phyloP scores from a whole-genome alignment of 2,329 filamentous ascomycete species.

The Colletotrichum liriopes region DNA sequence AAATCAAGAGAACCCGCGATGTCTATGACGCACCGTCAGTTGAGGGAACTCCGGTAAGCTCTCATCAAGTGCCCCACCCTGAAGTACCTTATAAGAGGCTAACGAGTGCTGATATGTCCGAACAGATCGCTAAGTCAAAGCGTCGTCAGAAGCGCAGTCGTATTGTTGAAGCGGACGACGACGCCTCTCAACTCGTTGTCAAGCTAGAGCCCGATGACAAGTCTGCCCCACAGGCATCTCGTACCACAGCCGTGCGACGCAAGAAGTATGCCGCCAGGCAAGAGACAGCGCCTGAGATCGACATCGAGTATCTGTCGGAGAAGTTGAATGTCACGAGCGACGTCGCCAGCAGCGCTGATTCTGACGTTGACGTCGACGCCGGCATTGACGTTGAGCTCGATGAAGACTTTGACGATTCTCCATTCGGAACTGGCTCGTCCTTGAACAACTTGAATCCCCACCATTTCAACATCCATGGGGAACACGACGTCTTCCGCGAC shows the following conservation, averaged over 20 bases:
- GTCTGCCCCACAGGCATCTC: not conserved
- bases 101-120: not conserved
- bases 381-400: slow-evolving; percentile 18
- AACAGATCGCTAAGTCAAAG: slow-evolving; percentile 21
- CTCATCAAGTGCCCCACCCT: too few relatives aligned
- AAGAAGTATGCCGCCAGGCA: not conserved
- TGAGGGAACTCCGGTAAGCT: slow-evolving; percentile 65
- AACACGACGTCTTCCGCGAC: slow-evolving; percentile 30
- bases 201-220: slow-evolving; percentile 25
- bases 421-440: slow-evolving; percentile 3
- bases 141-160: slow-evolving; percentile 28
- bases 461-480: slow-evolving; percentile 9
- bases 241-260: not conserved
- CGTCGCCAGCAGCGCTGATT: not conserved
- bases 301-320: slow-evolving; percentile 9
- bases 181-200: slow-evolving; percentile 13
- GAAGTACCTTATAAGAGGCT: too few relatives aligned
- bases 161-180: slow-evolving; percentile 1
- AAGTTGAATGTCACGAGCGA: slow-evolving; percentile 26
- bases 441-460: not conserved
- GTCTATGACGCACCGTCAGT: slow-evolving; percentile 74
- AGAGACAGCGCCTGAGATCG: not conserved
- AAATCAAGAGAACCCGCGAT: slow-evolving; percentile 67
- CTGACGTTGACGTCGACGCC: not conserved
- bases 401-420: slow-evolving; percentile 1